Evolutionary conservation across 306 rosid species (phyloP).

Genomic region (Quercus variabilis): DNA sequence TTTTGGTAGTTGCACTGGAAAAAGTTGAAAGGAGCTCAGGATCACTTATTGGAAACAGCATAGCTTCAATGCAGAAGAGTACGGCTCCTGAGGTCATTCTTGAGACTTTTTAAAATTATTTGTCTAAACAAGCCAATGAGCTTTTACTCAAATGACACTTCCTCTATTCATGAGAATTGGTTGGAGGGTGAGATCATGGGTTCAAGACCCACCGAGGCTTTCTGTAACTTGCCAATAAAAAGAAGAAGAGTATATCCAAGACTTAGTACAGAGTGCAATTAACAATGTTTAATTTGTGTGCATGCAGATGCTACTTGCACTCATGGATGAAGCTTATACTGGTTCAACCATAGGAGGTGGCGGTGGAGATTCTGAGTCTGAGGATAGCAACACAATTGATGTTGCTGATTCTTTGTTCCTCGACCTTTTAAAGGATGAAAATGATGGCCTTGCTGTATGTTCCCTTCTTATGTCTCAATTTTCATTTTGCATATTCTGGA

Average conservation of each 20-base stretch:
- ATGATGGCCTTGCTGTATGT: conserved; percentile 91
- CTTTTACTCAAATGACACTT: too few species aligned
- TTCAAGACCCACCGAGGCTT: too few species aligned
- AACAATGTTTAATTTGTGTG: conserved; percentile 14
- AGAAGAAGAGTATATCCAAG: background rate
- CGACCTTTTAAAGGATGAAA: conserved; percentile 94
- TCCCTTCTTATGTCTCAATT: conserved; percentile 21
- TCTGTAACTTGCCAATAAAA: too few species aligned
- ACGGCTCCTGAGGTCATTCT: conserved; percentile 81
- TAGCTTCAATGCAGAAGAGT: conserved; percentile 93
- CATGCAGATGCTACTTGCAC: conserved; percentile 89
- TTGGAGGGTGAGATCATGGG: too few species aligned
- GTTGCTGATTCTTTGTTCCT: conserved; percentile 85
- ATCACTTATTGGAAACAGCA: conserved; percentile 80
- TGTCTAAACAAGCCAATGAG: background rate
- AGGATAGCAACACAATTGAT: conserved; percentile 70
- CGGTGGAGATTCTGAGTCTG: conserved; percentile 90
- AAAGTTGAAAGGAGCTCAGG: conserved; percentile 82
- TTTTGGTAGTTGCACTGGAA: conserved; percentile 90
- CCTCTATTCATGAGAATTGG: too few species aligned
- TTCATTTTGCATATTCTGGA: background rate
- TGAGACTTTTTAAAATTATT: conserved; percentile 8
- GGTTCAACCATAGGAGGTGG: conserved; percentile 94
- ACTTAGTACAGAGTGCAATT: conserved; percentile 13
- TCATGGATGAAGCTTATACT: conserved; percentile 98